Evolutionary conservation across 2,329 filamentous ascomycete genomes (phyloP), one percentile per base, ranked within the genome.

Genomic region (Xylaria sp.): DNA sequence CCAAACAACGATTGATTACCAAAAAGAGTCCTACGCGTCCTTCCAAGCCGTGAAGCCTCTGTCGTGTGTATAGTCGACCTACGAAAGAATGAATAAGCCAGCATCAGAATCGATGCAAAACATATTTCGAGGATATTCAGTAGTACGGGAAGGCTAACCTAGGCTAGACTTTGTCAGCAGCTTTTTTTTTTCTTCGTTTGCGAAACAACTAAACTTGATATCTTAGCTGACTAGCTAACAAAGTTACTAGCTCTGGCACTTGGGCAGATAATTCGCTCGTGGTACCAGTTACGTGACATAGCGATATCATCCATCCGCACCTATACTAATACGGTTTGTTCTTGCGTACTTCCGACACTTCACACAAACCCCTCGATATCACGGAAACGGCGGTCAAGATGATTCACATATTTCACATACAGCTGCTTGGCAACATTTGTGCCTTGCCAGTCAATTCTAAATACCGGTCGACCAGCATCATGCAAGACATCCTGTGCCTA

Each of bases 1-100:
- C 68, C 65, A 70, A 72, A 63, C 67, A 68, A 62, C 58, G 60
- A 62, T 43, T 67, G 61, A 66, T 63, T 66, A 57, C 51, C 60
- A 61, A 66, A 65, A 61, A 64, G 56, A 59, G 25, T 23, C 27
- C 37, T 59, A 41, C 48, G 54, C 54, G 47, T 66, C 52, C 41
- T 48, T 58, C 38, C 41, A 46, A 58, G 51, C 35, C 37, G 54
- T 62, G 60, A 67, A 53, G 60, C 43, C 52, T 51, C 23, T 59
- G 48, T 57, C 35, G 19, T 62, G 49, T 58, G 31, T 49, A 54
- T 59, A 49, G 48, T 52, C 51, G 44, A 61, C 13, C 25, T 47
- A 51, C 60, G 44, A 57, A 41, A 43, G 27, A 59, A 62, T 48
- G 49, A 64, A 54, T 60, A 51, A 61, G 56, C 54, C 29, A 23